Evolutionary conservation across 2,329 filamentous ascomycete species (phyloP).

Genomic region (Fusarium miscanthi): DNA sequence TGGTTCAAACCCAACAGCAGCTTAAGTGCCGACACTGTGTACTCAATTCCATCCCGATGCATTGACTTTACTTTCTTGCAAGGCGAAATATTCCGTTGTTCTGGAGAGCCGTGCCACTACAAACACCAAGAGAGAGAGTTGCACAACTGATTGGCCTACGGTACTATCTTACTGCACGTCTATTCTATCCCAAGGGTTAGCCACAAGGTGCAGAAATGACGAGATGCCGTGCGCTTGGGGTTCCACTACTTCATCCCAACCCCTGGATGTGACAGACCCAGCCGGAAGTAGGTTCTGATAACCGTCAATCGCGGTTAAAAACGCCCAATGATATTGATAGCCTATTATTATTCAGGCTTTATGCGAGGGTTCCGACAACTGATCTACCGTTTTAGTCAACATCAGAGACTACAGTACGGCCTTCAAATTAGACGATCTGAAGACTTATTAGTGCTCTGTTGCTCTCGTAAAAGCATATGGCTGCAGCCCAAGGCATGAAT

Average conservation of each 20-base stretch:
- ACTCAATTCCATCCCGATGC: not conserved
- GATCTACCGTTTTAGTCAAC: slow-evolving; percentile 2
- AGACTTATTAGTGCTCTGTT: not conserved
- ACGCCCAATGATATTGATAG: slow-evolving; percentile 10
- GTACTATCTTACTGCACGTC: slow-evolving; percentile 15
- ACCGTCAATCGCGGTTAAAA: slow-evolving; percentile 33
- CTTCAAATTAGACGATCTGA: not conserved
- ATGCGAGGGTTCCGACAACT: slow-evolving; percentile 13
- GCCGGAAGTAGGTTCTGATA: slow-evolving; percentile 10
- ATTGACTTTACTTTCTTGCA: not conserved
- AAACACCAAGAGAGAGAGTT: not conserved
- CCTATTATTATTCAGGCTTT: slow-evolving; percentile 29
- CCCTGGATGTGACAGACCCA: slow-evolving; percentile 24
- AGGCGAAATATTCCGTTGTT: slow-evolving; percentile 3
- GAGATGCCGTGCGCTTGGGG: slow-evolving; percentile 38
- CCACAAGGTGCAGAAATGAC: slow-evolving; percentile 38
- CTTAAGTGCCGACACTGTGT: slow-evolving; percentile 21
- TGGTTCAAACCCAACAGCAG: slow-evolving; percentile 17
- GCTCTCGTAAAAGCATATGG: slow-evolving; percentile 4
- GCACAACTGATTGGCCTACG: slow-evolving; percentile 8
- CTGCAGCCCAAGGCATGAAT: not conserved
- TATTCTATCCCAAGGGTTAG: slow-evolving; percentile 11
- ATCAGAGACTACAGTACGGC: not conserved
- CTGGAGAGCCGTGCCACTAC: not conserved
- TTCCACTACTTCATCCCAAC: slow-evolving; percentile 39